phyloP scores from a whole-genome alignment of 345 rosid genomes.

The Geranium rotundifolium region DNA sequence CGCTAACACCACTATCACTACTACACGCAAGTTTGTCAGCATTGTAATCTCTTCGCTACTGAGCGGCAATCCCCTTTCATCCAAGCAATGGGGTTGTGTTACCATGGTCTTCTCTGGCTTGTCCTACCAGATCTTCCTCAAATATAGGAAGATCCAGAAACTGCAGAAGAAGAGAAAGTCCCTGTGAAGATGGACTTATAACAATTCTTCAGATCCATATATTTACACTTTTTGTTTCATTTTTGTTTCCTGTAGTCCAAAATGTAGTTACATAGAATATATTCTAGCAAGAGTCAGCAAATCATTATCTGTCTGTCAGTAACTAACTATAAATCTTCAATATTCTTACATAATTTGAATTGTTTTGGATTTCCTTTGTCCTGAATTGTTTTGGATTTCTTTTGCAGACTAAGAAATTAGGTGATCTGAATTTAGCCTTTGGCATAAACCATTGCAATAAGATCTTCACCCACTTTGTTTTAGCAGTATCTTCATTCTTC shows the following conservation, averaged over 20 bases:
- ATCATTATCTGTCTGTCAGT: neutral
- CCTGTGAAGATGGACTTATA: conserved; percentile 16
- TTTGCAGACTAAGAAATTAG: no score
- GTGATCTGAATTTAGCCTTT: no score
- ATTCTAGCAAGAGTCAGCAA: neutral
- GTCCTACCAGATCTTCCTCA: conserved; percentile 82
- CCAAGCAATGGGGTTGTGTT: conserved; percentile 89
- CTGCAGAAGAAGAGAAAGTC: conserved; percentile 67
- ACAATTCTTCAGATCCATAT: neutral
- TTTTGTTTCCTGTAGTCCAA: neutral
- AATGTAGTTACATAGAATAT: neutral
- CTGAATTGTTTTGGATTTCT: no score
- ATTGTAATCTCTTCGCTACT: conserved; percentile 78
- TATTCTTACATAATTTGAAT: neutral
- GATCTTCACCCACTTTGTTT: no score
- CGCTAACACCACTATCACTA: conserved; percentile 88
- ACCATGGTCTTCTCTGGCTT: conserved; percentile 95
- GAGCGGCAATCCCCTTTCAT: conserved; percentile 79
- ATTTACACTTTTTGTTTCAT: no score
- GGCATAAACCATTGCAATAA: no score
- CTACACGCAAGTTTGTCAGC: conserved; percentile 88
- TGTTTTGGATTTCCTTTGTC: no score
- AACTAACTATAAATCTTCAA: neutral
- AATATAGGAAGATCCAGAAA: conserved; percentile 71
- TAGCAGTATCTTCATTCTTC: no score